phyloP scores from a whole-genome alignment of 225 moss, liverwort and hornwort species.

The Neckera pumila region DNA sequence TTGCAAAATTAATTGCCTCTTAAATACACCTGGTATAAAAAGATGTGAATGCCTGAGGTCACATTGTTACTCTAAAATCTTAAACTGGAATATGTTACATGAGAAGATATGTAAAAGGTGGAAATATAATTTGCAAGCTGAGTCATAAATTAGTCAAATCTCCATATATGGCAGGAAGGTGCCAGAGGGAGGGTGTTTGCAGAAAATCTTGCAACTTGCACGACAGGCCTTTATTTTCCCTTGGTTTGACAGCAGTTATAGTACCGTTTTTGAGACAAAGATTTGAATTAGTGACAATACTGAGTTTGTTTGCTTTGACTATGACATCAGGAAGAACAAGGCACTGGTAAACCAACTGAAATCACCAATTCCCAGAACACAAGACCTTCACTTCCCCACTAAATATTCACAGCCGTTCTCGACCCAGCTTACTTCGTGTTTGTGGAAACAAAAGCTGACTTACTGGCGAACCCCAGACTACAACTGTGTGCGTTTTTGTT shows the following conservation, averaged over 20 bases:
- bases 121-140: background rate
- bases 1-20: background rate
- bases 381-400: constrained; percentile 52
- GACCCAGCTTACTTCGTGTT: constrained; percentile 50
- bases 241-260: background rate
- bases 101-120: background rate
- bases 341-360: constrained; percentile 51
- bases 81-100: background rate
- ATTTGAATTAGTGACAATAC: background rate
- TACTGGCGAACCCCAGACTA: constrained; percentile 91
- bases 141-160: background rate
- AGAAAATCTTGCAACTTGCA: background rate
- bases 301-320: background rate
- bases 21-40: background rate
- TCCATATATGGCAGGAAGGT: background rate
- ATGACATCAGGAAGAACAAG: constrained; percentile 53
- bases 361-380: constrained; percentile 12
- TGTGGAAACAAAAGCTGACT: constrained; percentile 83
- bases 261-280: background rate
- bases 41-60: background rate
- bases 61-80: background rate
- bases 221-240: background rate
- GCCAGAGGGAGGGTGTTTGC: background rate
- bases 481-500: constrained; percentile 68
- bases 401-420: constrained; percentile 54